These are phyloP conservation scores for peach (Prunus persica) DNA, from an alignment of 306 rosid species.

Conservation along the genomic window Prunus_persica_NCBIv2 NC_034012.1:850001-850500, in stretches of 20 bases:
- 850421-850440: conserved; percentile 1
- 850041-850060: conserved; percentile 7
- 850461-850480: conserved; percentile 7
- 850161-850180: conserved; percentile 72
- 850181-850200: conserved; percentile 71
- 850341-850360: conserved; percentile 81
- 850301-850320: conserved; percentile 51
- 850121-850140: conserved; percentile 11
- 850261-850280: not conserved
- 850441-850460: conserved; percentile 7
- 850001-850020: not conserved
- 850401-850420: conserved; percentile 55
- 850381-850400: conserved; percentile 90
- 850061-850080: not conserved
- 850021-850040: not conserved
- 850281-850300: not conserved
- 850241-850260: not conserved
- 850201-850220: not conserved
- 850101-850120: not conserved
- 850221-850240: conserved; percentile 8
- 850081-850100: not conserved
- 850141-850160: conserved; percentile 56
- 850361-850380: conserved; percentile 84
- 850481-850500: conserved; percentile 77
- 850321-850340: conserved; percentile 70